These are phyloP conservation scores for Botryosphaeria agaves DNA, from an alignment of 2,329 filamentous ascomycete species.

Conservation along the genomic window DNA sequence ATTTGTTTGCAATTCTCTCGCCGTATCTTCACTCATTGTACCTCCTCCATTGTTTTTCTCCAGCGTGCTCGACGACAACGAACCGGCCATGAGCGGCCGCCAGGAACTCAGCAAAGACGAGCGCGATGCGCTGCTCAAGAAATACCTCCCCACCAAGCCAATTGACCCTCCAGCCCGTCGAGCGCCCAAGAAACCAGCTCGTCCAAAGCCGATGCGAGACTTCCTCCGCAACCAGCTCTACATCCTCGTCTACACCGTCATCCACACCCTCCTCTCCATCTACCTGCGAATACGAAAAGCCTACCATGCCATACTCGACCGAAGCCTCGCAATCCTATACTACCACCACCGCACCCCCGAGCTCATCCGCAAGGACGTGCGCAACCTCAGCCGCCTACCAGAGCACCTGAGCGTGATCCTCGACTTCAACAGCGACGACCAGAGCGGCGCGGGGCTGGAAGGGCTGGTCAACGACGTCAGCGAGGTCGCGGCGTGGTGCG, in stretches of 20 bases:
- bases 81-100: too few species aligned
- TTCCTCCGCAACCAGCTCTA: conserved; percentile 47
- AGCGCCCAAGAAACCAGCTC: conserved; percentile 3
- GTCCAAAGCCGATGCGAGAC: conserved; percentile 28
- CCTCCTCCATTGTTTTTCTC: too few species aligned
- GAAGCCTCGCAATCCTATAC: conserved; percentile 65
- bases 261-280: conserved; percentile 73
- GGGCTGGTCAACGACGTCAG: conserved; percentile 77
- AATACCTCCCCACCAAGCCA: conserved; percentile 18
- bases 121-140: conserved; percentile 13
- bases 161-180: too few species aligned
- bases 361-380: conserved; percentile 76
- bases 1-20: too few species aligned
- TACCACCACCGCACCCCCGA: conserved; percentile 94
- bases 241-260: conserved; percentile 46
- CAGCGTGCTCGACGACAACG: too few species aligned
- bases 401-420: conserved; percentile 79
- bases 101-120: conserved; percentile 12
- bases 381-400: conserved; percentile 54
- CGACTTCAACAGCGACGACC: conserved; percentile 49
- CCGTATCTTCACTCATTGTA: too few species aligned
- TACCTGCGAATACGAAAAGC: conserved; percentile 69
- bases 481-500: conserved; percentile 85
- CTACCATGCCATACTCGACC: conserved; percentile 63
- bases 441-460: conserved; percentile 57